These are phyloP conservation scores for Chytriomyces confervae DNA, from an alignment of 192 early-diverging fungal genomes.

Conservation along the genomic window DNA sequence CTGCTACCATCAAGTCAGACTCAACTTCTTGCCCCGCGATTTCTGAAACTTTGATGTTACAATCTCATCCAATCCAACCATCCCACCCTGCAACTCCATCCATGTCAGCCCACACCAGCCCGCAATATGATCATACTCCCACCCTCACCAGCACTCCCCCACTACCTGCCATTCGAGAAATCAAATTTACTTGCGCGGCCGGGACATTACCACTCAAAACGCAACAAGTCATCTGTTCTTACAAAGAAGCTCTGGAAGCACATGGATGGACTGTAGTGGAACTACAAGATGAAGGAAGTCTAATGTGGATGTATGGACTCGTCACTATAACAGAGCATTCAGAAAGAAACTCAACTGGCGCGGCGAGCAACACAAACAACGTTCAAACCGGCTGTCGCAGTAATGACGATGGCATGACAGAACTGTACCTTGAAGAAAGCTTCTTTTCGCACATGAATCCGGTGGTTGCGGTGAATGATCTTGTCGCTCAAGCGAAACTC, in stretches of 20 bases:
- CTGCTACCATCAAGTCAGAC: no score
- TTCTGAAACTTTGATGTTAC: background rate
- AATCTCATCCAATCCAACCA: background rate
- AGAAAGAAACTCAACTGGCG: no score
- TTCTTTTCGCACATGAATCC: no score
- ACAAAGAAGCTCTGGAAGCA: background rate
- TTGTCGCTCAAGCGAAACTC: no score
- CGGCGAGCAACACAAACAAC: no score
- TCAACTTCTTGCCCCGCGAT: no score
- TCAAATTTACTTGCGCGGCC: background rate
- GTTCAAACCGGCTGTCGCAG: no score
- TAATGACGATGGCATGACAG: no score
- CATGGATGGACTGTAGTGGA: background rate
- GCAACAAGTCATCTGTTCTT: background rate
- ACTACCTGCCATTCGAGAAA: background rate
- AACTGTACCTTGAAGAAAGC: no score
- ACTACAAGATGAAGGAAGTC: background rate
- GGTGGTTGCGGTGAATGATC: no score
- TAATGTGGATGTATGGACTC: background rate
- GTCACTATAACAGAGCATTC: background rate
- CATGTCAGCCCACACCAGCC: background rate
- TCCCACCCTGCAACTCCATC: no score
- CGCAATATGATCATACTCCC: background rate
- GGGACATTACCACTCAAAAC: background rate
- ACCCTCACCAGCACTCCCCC: background rate